Evolutionary conservation across 495 filamentous ascomycete genomes (phyloP).

Genomic region (Neurospora tetrasperma): DNA sequence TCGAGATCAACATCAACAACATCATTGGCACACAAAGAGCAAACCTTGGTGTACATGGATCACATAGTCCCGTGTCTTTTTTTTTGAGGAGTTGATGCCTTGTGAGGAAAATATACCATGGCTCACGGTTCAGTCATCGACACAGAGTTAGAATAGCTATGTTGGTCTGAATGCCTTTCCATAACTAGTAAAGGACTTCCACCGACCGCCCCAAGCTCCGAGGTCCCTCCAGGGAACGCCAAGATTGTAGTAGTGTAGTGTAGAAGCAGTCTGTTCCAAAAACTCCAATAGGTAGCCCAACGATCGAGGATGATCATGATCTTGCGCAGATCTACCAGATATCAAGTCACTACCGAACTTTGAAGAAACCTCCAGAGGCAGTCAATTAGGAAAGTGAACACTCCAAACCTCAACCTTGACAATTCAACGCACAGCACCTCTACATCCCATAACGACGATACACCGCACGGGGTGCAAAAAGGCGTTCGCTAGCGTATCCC

Average conservation of each 20-base stretch:
- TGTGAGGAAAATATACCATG: not conserved
- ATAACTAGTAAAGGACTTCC: not conserved
- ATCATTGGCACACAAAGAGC: too few relatives aligned
- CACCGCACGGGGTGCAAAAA: not conserved
- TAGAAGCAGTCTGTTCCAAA: not conserved
- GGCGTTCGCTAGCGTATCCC: not conserved
- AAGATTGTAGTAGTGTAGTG: not conserved
- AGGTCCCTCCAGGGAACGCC: not conserved
- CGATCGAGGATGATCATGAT: not conserved
- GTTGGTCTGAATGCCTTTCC: not conserved
- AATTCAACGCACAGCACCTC: not conserved
- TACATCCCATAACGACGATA: not conserved
- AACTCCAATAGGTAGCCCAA: not conserved
- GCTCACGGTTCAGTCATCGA: not conserved
- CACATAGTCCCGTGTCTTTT: not conserved
- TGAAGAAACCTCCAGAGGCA: not conserved
- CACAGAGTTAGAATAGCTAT: not conserved
- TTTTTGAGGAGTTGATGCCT: not conserved
- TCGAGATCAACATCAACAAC: not conserved
- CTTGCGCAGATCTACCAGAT: not conserved
- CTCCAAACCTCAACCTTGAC: too few relatives aligned
- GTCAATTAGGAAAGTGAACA: not conserved
- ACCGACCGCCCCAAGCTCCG: not conserved
- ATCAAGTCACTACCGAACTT: not conserved
- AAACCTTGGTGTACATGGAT: not conserved